Evolutionary conservation across 2,329 filamentous ascomycete species (phyloP).

Genomic region (Cercospora nicotianae): DNA sequence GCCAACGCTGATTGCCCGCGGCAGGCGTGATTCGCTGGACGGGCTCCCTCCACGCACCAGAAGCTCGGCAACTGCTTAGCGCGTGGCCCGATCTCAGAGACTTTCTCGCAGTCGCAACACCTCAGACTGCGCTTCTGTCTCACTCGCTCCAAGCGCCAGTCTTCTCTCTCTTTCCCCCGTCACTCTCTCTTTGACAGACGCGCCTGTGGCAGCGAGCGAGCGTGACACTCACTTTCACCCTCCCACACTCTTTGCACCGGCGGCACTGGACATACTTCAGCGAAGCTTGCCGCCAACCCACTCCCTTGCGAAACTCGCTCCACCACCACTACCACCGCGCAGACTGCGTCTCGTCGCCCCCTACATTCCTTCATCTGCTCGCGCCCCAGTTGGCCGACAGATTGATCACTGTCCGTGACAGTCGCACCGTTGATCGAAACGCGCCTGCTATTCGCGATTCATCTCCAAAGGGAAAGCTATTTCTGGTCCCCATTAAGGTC

Average conservation of each 20-base stretch:
- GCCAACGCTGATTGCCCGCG: neutral
- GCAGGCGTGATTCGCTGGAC: neutral
- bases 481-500: neutral
- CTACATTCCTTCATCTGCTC: neutral
- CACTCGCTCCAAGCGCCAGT: neutral
- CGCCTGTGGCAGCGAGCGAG: conserved; percentile 6
- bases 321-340: neutral
- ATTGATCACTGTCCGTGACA: neutral
- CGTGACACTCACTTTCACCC: conserved; percentile 11
- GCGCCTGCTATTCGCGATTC: neutral
- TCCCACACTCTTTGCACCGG: neutral
- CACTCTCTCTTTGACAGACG: conserved; percentile 1
- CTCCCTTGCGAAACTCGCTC: conserved; percentile 13
- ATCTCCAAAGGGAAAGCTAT: neutral
- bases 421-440: neutral
- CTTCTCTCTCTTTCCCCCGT: neutral
- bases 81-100: neutral
- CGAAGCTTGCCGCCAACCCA: conserved; percentile 5
- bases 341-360: neutral
- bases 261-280: neutral
- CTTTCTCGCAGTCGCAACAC: neutral
- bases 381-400: neutral
- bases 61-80: neutral
- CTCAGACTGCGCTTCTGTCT: neutral
- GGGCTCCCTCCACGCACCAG: neutral